Percentiles rank a stretch among this genome's conserved stretches.
These are phyloP conservation scores for Articulospora tetracladia DNA, from an alignment of 495 filamentous ascomycete genomes.

Conservation along the genomic window DNA sequence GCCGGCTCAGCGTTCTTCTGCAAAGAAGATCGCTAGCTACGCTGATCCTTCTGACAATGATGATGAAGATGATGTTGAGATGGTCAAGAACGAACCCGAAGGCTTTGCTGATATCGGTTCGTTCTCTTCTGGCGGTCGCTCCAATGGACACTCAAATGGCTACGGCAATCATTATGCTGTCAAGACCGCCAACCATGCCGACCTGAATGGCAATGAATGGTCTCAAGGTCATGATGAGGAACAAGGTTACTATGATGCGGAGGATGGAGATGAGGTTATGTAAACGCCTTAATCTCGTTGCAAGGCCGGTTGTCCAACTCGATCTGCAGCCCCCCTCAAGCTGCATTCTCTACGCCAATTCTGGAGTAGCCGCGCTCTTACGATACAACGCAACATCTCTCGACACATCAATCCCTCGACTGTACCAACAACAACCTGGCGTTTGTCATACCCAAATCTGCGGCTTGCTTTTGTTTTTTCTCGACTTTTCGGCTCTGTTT, in stretches of 20 bases:
- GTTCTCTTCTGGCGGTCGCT: not conserved
- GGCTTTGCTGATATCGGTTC: not conserved
- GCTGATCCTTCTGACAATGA: not conserved
- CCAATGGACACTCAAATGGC: no score
- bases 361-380: no score
- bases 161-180: not conserved
- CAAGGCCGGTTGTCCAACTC: no score
- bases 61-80: constrained; percentile 3
- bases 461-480: not conserved
- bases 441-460: no score
- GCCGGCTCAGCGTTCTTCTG: not conserved
- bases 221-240: not conserved
- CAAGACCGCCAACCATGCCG: not conserved
- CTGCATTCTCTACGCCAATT: no score
- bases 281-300: no score
- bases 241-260: not conserved
- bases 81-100: not conserved
- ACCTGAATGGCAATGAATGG: not conserved
- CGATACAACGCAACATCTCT: no score
- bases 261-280: not conserved
- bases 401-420: no score
- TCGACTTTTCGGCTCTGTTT: no score
- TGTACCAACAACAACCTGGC: no score
- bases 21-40: not conserved
- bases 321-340: no score